Evolutionary conservation across 2,329 filamentous ascomycete genomes (phyloP).

Genomic region (Ambrosiella cleistominuta): DNA sequence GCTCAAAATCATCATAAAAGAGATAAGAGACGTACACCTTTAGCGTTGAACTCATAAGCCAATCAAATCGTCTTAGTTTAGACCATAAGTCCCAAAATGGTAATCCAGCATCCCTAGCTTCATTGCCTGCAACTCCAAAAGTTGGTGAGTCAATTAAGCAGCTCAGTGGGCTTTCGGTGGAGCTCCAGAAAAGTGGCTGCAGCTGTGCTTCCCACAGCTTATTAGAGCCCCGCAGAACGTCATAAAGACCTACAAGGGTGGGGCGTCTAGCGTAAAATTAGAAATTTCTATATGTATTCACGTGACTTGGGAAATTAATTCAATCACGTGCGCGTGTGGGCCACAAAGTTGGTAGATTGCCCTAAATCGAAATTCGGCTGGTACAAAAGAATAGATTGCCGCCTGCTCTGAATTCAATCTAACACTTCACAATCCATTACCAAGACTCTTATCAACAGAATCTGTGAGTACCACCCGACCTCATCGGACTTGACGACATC

Average conservation of each 20-base stretch:
- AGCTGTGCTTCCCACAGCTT: slow-evolving; percentile 1
- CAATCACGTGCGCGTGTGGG: slow-evolving; percentile 11
- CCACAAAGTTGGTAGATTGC: slow-evolving; percentile 12
- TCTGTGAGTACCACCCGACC: slow-evolving; percentile 10
- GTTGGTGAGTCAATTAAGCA: slow-evolving; percentile 5
- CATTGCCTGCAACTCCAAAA: background rate
- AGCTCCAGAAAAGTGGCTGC: background rate
- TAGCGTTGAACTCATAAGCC: background rate
- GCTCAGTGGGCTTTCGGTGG: slow-evolving; percentile 10
- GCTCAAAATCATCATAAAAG: too few relatives aligned
- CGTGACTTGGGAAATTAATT: slow-evolving; percentile 5
- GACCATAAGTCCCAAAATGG: background rate
- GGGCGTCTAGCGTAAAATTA: background rate
- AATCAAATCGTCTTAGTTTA: slow-evolving; percentile 6
- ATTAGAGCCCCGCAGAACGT: background rate
- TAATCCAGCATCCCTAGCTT: background rate
- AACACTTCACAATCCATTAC: slow-evolving; percentile 9
- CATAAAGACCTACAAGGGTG: background rate
- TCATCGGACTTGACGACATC: background rate
- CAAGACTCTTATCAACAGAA: slow-evolving; percentile 12
- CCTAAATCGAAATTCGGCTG: slow-evolving; percentile 13
- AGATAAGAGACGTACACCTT: too few relatives aligned
- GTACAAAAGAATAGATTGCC: slow-evolving; percentile 11
- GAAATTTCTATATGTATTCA: background rate
- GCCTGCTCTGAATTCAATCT: background rate